These are phyloP conservation scores for Blechomonas ayalai DNA, from an alignment of 208 protist genomes.

Conservation along the genomic window DNA sequence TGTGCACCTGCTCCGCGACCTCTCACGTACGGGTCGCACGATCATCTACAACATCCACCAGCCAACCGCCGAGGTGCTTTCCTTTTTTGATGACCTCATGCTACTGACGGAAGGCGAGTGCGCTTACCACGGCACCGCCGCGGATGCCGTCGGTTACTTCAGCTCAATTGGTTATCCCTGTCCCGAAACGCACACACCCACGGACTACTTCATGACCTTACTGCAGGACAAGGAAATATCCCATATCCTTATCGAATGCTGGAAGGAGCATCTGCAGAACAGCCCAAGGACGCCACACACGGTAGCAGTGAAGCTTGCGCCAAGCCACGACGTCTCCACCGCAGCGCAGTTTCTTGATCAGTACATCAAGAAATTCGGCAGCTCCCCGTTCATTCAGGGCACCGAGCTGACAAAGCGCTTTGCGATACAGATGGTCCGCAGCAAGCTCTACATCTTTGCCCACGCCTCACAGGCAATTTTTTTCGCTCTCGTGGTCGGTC, in stretches of 20 bases:
- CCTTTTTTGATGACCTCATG: slow-evolving; percentile 89
- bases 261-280: slow-evolving; percentile 52
- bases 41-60: slow-evolving; percentile 94
- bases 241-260: slow-evolving; percentile 55
- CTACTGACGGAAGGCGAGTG: slow-evolving; percentile 70
- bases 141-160: slow-evolving; percentile 72
- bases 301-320: slow-evolving; percentile 29
- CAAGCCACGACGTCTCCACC: slow-evolving; percentile 18
- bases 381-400: slow-evolving; percentile 43
- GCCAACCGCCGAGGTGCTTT: slow-evolving; percentile 85
- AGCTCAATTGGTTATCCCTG: slow-evolving; percentile 59
- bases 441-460: slow-evolving; percentile 35
- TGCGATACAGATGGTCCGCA: slow-evolving; percentile 28
- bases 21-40: slow-evolving; percentile 73
- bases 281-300: slow-evolving; percentile 38
- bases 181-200: slow-evolving; percentile 68
- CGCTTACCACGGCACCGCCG: slow-evolving; percentile 79
- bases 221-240: slow-evolving; percentile 51
- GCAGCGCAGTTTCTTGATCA: slow-evolving; percentile 33
- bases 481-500: slow-evolving; percentile 52
- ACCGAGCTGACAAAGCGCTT: slow-evolving; percentile 35
- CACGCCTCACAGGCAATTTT: slow-evolving; percentile 38
- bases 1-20: slow-evolving; percentile 58
- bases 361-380: slow-evolving; percentile 40
- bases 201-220: slow-evolving; percentile 86